These are phyloP conservation scores for Hypoxylon lienhwacheense DNA, from an alignment of 495 filamentous ascomycete genomes.

Conservation along the genomic window DNA sequence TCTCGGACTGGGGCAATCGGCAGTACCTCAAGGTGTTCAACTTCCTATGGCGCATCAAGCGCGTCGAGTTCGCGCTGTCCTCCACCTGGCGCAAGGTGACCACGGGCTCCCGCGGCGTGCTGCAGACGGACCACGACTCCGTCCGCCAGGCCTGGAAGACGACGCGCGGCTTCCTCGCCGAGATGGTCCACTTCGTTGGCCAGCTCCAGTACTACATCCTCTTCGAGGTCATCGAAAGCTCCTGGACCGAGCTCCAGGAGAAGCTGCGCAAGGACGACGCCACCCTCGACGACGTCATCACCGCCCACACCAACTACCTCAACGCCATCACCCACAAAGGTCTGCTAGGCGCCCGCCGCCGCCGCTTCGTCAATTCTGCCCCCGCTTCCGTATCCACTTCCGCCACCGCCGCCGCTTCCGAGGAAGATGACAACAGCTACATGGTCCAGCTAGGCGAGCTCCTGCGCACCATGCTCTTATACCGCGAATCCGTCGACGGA, in stretches of 20 bases:
- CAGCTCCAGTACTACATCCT: slow-evolving; percentile 99
- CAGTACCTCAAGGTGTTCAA: slow-evolving; percentile 99
- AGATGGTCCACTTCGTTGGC: slow-evolving; percentile 98
- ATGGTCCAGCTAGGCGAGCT: slow-evolving; percentile 89
- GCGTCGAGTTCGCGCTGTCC: slow-evolving; percentile 89
- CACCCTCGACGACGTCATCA: slow-evolving; percentile 93
- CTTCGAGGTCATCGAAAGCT: slow-evolving; percentile 95
- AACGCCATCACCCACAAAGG: slow-evolving; percentile 96
- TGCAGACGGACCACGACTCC: slow-evolving; percentile 75
- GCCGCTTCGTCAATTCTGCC: slow-evolving; percentile 35
- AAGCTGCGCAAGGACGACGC: slow-evolving; percentile 77
- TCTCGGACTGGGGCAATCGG: slow-evolving; percentile 89
- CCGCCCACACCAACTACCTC: slow-evolving; percentile 87
- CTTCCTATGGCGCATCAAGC: slow-evolving; percentile 97
- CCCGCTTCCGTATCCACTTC: slow-evolving; percentile 46
- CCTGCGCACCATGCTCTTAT: slow-evolving; percentile 89
- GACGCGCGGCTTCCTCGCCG: slow-evolving; percentile 82
- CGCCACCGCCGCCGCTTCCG: slow-evolving; percentile 39
- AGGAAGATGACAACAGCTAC: slow-evolving; percentile 75
- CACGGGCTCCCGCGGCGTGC: slow-evolving; percentile 89
- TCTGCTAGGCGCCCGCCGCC: slow-evolving; percentile 70
- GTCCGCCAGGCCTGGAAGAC: slow-evolving; percentile 85
- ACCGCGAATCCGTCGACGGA: slow-evolving; percentile 91
- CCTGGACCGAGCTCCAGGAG: slow-evolving; percentile 84
- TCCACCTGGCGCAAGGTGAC: slow-evolving; percentile 95